A percentile compares a stretch with the other conserved stretches of the same genome.
phyloP scores from a whole-genome alignment of 1,284 basidiomycete species.

The Sporisorium graminicola region DNA sequence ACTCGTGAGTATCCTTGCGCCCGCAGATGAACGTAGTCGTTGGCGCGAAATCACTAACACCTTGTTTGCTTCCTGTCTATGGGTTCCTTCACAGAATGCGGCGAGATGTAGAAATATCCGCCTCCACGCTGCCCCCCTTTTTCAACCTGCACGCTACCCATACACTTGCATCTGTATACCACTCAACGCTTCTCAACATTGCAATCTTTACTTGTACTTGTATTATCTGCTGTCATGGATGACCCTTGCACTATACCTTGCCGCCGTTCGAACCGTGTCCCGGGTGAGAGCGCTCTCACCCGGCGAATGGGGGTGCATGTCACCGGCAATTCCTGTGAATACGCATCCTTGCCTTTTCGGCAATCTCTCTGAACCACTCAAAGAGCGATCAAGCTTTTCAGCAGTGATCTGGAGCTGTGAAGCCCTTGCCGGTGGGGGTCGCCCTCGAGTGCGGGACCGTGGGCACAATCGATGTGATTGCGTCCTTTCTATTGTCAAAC shows the following conservation, averaged over 20 bases:
- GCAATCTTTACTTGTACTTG: slow-evolving; percentile 6
- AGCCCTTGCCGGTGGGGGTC: not conserved
- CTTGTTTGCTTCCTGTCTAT: not conserved
- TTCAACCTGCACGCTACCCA: not conserved
- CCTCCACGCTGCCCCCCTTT: not conserved
- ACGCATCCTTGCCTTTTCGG: not conserved
- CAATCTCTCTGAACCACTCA: not conserved
- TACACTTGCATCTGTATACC: slow-evolving; percentile 17
- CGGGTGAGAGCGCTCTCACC: not conserved
- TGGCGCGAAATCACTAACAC: not conserved
- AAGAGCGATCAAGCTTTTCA: too few relatives aligned
- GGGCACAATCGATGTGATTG: not conserved
- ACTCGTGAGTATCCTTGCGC: slow-evolving; percentile 53
- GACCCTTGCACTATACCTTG: not conserved
- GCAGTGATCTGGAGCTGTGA: too few relatives aligned
- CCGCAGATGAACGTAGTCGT: not conserved
- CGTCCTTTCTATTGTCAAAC: too few relatives aligned
- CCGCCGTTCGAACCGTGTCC: not conserved
- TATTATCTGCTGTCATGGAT: not conserved
- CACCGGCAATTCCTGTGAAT: not conserved
- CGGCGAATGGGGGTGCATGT: not conserved
- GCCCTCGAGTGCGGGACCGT: too few relatives aligned
- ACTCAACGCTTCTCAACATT: not conserved
- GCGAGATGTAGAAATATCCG: slow-evolving; percentile 60
- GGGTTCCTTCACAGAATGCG: slow-evolving; percentile 53